These are phyloP conservation scores for Trichoderma gracile DNA, from an alignment of 2,329 filamentous ascomycete genomes.

Conservation along the genomic window DNA sequence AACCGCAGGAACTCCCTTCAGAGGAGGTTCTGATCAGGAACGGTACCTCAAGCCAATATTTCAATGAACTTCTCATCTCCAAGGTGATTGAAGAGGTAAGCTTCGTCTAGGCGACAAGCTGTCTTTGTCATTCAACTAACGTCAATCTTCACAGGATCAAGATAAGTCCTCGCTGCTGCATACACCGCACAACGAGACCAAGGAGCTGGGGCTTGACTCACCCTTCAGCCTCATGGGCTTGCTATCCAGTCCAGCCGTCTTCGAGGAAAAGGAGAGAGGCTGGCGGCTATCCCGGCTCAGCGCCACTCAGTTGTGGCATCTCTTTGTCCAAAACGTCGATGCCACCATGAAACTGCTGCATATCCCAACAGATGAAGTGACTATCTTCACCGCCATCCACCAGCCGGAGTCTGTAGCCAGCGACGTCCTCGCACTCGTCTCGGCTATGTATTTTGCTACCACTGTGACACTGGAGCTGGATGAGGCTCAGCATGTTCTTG, in stretches of 20 bases:
- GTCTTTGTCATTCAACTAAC: neutral
- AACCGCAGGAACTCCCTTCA: conserved; percentile 17
- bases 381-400: conserved; percentile 37
- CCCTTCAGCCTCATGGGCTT: conserved; percentile 40
- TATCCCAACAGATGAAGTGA: conserved; percentile 37
- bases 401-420: conserved; percentile 33
- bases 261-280: conserved; percentile 25
- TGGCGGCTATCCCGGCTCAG: conserved; percentile 33
- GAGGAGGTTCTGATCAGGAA: conserved; percentile 38
- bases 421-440: conserved; percentile 43
- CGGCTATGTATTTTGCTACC: conserved; percentile 53
- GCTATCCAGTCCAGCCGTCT: conserved; percentile 33
- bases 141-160: conserved; percentile 21
- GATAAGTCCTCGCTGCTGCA: conserved; percentile 24
- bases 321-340: conserved; percentile 37
- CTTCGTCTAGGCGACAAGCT: neutral
- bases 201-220: conserved; percentile 27
- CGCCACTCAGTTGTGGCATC: conserved; percentile 38
- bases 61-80: conserved; percentile 42
- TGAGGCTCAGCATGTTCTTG: conserved; percentile 38
- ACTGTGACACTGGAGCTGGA: conserved; percentile 43
- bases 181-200: conserved; percentile 20
- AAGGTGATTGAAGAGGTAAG: conserved; percentile 39
- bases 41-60: conserved; percentile 39
- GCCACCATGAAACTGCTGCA: conserved; percentile 35